phyloP scores from a whole-genome alignment of 192 early-diverging fungal genomes.

The Lobosporangium transversale region DNA sequence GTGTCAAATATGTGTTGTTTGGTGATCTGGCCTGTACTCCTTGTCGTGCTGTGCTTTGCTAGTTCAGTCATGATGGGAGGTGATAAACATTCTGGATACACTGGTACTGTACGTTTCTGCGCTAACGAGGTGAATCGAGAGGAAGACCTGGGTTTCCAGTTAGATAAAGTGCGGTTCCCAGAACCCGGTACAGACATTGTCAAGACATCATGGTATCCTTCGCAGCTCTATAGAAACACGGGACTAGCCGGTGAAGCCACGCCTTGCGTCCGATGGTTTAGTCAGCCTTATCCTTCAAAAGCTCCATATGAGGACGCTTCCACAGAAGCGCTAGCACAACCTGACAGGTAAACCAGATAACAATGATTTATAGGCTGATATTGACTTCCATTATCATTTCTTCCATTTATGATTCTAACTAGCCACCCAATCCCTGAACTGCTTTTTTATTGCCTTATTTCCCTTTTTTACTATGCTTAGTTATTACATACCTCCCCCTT shows the following conservation, averaged over 20 bases:
- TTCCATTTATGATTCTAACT: not conserved
- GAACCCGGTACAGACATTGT: not conserved
- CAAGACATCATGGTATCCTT: constrained; percentile 20
- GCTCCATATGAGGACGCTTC: constrained; percentile 26
- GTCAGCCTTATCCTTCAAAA: constrained; percentile 30
- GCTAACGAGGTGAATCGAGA: constrained; percentile 17
- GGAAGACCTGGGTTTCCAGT: not conserved
- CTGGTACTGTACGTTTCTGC: constrained; percentile 12
- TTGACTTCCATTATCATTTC: not conserved
- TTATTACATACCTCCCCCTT: constrained; percentile 14
- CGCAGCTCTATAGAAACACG: not conserved
- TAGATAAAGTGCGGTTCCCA: not conserved
- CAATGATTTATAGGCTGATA: not conserved
- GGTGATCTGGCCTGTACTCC: constrained; percentile 26
- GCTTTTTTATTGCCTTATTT: not conserved
- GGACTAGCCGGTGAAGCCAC: not conserved
- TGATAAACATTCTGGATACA: not conserved
- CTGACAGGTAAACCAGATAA: constrained; percentile 18
- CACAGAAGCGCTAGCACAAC: not conserved
- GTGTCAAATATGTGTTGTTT: constrained; percentile 21
- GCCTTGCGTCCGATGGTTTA: constrained; percentile 47
- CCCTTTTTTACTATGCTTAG: not conserved
- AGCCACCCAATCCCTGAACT: not conserved
- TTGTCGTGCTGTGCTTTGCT: constrained; percentile 19
- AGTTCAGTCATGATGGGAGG: not conserved